phyloP scores from a whole-genome alignment of 2,329 filamentous ascomycete species.

The Zarea fungicola region DNA sequence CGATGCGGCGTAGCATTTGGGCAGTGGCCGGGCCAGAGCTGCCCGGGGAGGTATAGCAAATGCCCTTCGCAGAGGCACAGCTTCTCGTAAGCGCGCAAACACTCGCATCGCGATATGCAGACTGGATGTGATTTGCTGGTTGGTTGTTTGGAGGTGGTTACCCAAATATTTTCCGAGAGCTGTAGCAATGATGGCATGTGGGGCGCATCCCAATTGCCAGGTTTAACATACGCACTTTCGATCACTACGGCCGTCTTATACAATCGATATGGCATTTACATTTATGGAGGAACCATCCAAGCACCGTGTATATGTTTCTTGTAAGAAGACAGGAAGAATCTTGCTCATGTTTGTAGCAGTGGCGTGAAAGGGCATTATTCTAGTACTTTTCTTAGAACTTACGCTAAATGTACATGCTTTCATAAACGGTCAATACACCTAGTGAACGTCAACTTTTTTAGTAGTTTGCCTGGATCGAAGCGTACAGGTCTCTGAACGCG shows the following conservation, averaged over 20 bases:
- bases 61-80: not conserved
- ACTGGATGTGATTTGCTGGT: not conserved
- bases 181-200: constrained; percentile 1
- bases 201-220: not conserved
- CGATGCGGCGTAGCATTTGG: not conserved
- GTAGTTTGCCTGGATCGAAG: no score
- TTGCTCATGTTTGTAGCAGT: no score
- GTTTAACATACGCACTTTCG: constrained; percentile 5
- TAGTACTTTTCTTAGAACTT: no score
- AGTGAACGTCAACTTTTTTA: no score
- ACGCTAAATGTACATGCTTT: no score
- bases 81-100: not conserved
- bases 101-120: not conserved
- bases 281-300: no score
- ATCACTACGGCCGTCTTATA: not conserved
- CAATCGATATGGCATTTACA: no score
- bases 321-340: no score
- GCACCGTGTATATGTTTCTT: no score
- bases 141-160: not conserved
- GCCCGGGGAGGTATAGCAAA: not conserved
- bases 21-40: not conserved
- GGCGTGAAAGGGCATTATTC: no score
- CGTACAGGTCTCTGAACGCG: no score
- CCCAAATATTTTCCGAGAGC: not conserved
- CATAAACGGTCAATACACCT: no score